Evolutionary conservation across 306 rosid species (phyloP).

Genomic region (Pyrus bretschneideri): DNA sequence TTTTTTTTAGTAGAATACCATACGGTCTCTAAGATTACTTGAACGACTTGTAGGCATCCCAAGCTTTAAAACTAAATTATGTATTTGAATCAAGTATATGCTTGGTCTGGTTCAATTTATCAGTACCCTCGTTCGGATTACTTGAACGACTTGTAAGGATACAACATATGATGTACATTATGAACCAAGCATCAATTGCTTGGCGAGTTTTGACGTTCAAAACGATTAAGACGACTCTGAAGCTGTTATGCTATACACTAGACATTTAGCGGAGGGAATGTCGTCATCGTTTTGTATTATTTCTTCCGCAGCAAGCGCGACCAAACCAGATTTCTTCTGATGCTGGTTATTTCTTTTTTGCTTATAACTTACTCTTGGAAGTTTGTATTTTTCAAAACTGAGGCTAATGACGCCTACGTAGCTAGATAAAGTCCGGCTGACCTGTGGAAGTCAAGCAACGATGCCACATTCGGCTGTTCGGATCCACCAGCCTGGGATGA

Average conservation of each 20-base stretch:
- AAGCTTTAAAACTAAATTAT: background rate
- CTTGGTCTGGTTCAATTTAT: background rate
- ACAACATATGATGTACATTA: slow-evolving; percentile 33
- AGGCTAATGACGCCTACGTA: background rate
- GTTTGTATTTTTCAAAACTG: slow-evolving; percentile 25
- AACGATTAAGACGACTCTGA: slow-evolving; percentile 20
- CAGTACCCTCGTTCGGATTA: background rate
- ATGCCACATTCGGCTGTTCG: slow-evolving; percentile 98
- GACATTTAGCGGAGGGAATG: slow-evolving; percentile 17
- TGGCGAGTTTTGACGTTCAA: slow-evolving; percentile 10
- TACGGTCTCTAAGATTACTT: background rate
- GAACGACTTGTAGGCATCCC: background rate
- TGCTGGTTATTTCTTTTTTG: slow-evolving; percentile 19
- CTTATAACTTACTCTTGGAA: slow-evolving; percentile 26
- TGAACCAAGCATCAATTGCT: slow-evolving; percentile 27
- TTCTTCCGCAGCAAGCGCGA: slow-evolving; percentile 19
- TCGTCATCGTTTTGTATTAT: slow-evolving; percentile 43
- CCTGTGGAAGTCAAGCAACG: slow-evolving; percentile 98
- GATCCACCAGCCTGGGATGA: slow-evolving; percentile 74
- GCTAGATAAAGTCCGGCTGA: slow-evolving; percentile 82
- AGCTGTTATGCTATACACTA: slow-evolving; percentile 37
- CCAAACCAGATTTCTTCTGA: slow-evolving; percentile 20
- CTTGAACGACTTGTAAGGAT: background rate
- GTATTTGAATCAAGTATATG: background rate
- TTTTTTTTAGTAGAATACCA: too few species aligned